Evolutionary conservation across 331 rosid species (phyloP), one percentile per base, ranked within the genome.

Genomic region (Phaseolus coccineus): DNA sequence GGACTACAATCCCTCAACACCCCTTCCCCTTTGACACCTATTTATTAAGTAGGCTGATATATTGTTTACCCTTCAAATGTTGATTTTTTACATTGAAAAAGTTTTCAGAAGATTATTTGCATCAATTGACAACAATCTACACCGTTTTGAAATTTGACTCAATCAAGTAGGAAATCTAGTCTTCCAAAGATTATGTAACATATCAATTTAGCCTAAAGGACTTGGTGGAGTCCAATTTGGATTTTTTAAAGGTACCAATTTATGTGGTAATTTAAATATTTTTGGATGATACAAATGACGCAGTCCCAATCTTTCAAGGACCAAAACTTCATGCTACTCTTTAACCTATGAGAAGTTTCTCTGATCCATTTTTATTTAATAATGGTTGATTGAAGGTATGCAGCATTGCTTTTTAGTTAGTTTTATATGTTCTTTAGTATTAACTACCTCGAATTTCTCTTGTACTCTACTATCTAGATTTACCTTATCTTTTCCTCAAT

Each of bases 41-140:
- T 62, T 63, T 62, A 51, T 27, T 37, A 27, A 28, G 31, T 40
- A 6, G 24, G 28, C 14, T 27, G 33, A n/a, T 63, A 4, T 46
- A 25, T 19, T 19, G 22, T 10, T 9, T 16, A 25, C 76, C 15
- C 14, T 47, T 72, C 51, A 57, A 83, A 73, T 73, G 12, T 30
- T 22, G 66, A 52, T 52, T 33, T 73, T 33, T 73, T 53, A 6
- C 30, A n/a, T 67, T 28, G 6, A 40, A 66, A 33, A 10, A 56
- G 50, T 78, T 68, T 13, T 78, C 57, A 57, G 47, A 68, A 77
- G n/a, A 42, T 66, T 65, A 51, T 37, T 50, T 65, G 25, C 80
- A 13, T 24, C 42, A 65, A 14, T 66, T 52, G 46, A 37, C 22
- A 37, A 5, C 31, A 66, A 52, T 61, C 28, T 64, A 65, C 72